Conservation (phyloP, 305 asterid species). For the Lippia alba region DNA sequence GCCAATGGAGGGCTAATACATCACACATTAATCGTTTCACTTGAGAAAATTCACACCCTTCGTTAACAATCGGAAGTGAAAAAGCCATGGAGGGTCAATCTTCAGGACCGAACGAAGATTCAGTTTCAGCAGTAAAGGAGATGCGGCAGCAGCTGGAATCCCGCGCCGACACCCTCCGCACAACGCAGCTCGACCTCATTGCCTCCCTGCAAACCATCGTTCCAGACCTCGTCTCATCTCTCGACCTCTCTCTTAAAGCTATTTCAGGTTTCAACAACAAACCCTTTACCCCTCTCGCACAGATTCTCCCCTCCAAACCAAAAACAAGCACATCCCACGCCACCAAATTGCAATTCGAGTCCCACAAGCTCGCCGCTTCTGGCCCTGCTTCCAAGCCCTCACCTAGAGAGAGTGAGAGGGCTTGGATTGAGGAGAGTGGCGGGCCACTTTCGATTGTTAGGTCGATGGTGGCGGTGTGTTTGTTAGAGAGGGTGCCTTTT, state of each 20-base stretch:
- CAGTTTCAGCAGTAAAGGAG: slow-evolving; percentile 57
- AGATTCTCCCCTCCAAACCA: slow-evolving; percentile 67
- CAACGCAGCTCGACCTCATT: slow-evolving; percentile 79
- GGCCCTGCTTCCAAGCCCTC: slow-evolving; percentile 38
- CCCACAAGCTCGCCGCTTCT: slow-evolving; percentile 36
- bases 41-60: background rate
- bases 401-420: slow-evolving; percentile 49
- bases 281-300: slow-evolving; percentile 73
- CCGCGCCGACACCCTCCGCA: slow-evolving; percentile 73
- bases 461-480: slow-evolving; percentile 91
- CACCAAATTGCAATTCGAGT: slow-evolving; percentile 49
- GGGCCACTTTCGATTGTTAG: slow-evolving; percentile 74
- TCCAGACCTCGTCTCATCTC: slow-evolving; percentile 88
- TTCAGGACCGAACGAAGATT: slow-evolving; percentile 51
- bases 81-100: slow-evolving; percentile 56
- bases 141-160: slow-evolving; percentile 71
- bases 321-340: slow-evolving; percentile 37
- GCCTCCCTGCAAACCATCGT: slow-evolving; percentile 79
- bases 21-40: background rate
- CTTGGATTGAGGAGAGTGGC: slow-evolving; percentile 69
- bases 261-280: slow-evolving; percentile 64
- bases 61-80: background rate
- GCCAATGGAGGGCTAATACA: background rate
- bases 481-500: slow-evolving; percentile 89
- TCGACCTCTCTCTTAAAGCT: slow-evolving; percentile 79